Base-by-base conservation (phyloP, 352 stramenopile genomes). In the Pelagophyceae sp. region DNA sequence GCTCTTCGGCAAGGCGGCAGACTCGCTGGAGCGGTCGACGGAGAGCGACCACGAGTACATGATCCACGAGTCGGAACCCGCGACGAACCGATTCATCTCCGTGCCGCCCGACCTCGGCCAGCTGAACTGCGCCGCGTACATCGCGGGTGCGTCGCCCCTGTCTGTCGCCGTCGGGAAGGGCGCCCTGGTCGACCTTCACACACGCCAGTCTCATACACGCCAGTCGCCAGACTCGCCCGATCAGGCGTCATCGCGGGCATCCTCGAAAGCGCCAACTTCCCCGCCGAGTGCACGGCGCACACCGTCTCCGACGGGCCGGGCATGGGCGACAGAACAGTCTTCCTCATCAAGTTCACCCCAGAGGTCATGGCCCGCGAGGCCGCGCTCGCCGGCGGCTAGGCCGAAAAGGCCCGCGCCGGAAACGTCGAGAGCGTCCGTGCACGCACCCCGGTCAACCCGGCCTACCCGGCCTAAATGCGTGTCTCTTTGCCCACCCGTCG, bases 61-160 rank as follows among this genome's bases (percentile, higher is more conserved):
- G 71, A 51, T 72, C 76, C 33, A 72, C 31, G 70, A 82, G 17
- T 0, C 35, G 6, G 31, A 75, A 58, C 92, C 92, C 32, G 83
- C 97, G n/a, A 95, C 92, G 29, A 97, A 95, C 84, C 97, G 93
- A 76, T 98, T 97, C 85, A 94, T 98, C 72, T 97, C 92, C 37
- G 94, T 98, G 67, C 94, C 95, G 5, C 83, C 87, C 0, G 93
- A 98, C 82, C 90, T 98, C 65, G 93, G 95, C 70, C 91, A 97
- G 81, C 85, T 99, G 58, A 96, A 97, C 81, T 97, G 93, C 65
- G 95, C 96, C 72, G 93, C 95, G 15, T 98, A 97, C 79, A 94
- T 98, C 50, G 94, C 92, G 27, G 95, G 95, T 3, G 96, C 97
- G 75, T n/a, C n/a, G n/a, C n/a, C n/a, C n/a, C n/a, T n/a, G n/a